Conservation (phyloP, 2,329 filamentous ascomycete species). For the Penicillium sp. region DNA sequence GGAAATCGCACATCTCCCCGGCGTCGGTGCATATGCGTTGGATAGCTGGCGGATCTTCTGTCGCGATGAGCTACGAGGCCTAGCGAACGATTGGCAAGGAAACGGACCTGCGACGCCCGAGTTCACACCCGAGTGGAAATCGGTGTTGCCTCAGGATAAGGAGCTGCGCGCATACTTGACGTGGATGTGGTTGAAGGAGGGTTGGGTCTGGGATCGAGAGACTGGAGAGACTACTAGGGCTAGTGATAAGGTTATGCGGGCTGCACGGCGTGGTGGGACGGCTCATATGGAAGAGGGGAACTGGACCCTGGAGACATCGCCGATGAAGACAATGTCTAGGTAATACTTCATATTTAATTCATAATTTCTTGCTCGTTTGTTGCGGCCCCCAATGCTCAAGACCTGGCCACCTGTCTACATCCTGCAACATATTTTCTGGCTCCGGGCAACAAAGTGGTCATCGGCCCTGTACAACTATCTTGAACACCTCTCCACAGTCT, state of each 20-base stretch:
- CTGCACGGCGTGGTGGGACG: slow-evolving; percentile 46
- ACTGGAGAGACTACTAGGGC: slow-evolving; percentile 62
- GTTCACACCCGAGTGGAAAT: slow-evolving; percentile 90
- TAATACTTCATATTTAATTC: neutral
- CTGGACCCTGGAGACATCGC: slow-evolving; percentile 43
- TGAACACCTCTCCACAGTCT: too few species aligned
- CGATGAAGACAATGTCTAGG: slow-evolving; percentile 29
- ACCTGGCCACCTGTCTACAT: too few species aligned
- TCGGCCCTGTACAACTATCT: too few species aligned
- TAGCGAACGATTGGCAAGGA: slow-evolving; percentile 70
- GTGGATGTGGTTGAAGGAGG: slow-evolving; percentile 92
- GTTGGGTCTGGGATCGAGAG: slow-evolving; percentile 77
- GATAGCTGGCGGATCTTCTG: slow-evolving; percentile 96
- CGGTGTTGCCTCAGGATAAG: slow-evolving; percentile 81
- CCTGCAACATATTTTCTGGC: too few species aligned
- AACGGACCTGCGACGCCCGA: slow-evolving; percentile 48
- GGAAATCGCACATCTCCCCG: slow-evolving; percentile 85
- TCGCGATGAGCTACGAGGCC: slow-evolving; percentile 73
- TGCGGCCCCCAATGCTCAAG: too few species aligned
- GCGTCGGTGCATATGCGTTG: slow-evolving; percentile 76
- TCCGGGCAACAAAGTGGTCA: too few species aligned
- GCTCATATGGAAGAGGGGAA: slow-evolving; percentile 48
- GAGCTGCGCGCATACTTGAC: slow-evolving; percentile 83
- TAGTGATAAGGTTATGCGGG: slow-evolving; percentile 43
- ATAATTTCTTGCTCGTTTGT: neutral